Evolutionary conservation across 2,329 filamentous ascomycete species (phyloP), one percentile per base, ranked within the genome.

Genomic region (Ophiocordyceps camponoti-rufipedis): DNA sequence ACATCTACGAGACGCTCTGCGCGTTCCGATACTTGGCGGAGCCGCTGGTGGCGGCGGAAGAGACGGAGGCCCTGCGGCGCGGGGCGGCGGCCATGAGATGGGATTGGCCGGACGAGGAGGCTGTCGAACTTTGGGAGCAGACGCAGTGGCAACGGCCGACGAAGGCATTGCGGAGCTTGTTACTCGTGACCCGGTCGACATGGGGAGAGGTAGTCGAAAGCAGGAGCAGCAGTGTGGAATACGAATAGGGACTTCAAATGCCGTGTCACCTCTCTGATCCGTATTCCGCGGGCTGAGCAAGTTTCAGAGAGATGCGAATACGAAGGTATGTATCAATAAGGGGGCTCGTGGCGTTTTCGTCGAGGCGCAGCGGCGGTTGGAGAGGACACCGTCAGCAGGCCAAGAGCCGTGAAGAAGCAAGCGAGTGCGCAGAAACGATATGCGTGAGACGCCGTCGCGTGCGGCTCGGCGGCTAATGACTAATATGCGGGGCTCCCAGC

Each of bases 1-100:
- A 62, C 47, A 62, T 65, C 50, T 51, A 53, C 12, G 57, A 64
- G 28, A 61, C 62, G 28, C 50, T 72, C 8, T 71, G 67, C 49
- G 61, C 60, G 11, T 76, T 73, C 54, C 63, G 68, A 12, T 62
- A 67, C 4, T 66, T 72, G 50, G 69, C 65, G 4, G 62, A 68
- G 47, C 63, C 63, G 7, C 58, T 63, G 47, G 58, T 73, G 1
- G 54, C 56, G 6, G 49, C 49, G 10, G 51, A 55, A n/a, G 52
- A 51, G 32, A 55, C 65, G 45, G 47, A 48, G 14, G 50, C 53
- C 40, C 51, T 69, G n/a, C 53, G 58, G 42, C 46, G 51, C 5
- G 50, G 48, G 35, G 48, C 49, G 14, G 50, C 53, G 32, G 52
- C 49, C 12, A 41, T 58, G 45, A 50, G 46, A 11, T 62, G 55